These are phyloP conservation scores for Diaporthe vexans DNA, from an alignment of 2,329 filamentous ascomycete species.

Conservation along the genomic window DNA sequence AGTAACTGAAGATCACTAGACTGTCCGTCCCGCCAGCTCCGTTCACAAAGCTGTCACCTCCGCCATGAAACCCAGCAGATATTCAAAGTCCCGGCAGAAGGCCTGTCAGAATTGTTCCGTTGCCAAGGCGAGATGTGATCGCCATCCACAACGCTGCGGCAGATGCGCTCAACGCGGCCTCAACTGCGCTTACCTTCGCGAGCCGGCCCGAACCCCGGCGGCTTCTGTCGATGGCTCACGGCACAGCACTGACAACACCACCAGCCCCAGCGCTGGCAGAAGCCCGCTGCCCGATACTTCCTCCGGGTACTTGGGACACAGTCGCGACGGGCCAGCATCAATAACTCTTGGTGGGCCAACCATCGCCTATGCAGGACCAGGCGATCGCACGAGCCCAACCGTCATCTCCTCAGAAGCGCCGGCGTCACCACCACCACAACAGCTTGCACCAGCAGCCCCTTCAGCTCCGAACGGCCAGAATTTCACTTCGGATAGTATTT, in stretches of 20 bases:
- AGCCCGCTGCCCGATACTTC: background rate
- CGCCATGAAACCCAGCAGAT: background rate
- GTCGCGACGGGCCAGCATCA: background rate
- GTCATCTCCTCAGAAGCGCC: background rate
- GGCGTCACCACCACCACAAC: background rate
- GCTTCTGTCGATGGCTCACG: background rate
- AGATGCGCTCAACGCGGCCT: conserved; percentile 51
- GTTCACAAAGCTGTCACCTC: background rate
- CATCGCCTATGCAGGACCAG: too few relatives aligned
- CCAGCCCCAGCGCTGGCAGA: background rate
- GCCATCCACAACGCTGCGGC: conserved; percentile 49
- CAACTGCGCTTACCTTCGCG: conserved; percentile 49
- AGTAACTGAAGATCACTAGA: background rate
- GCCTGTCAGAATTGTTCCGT: conserved; percentile 54
- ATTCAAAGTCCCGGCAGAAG: conserved; percentile 2
- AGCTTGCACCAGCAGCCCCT: background rate
- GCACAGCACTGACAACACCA: background rate
- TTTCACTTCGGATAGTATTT: background rate
- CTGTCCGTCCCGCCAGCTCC: too few relatives aligned
- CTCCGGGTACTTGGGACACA: too few relatives aligned
- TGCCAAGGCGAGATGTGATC: conserved; percentile 58
- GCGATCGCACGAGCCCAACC: background rate
- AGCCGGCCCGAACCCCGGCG: conserved; percentile 3
- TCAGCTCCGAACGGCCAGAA: background rate
- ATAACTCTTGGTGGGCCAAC: background rate